phyloP scores from a whole-genome alignment of 192 early-diverging fungal genomes.

The Mortierella alpina region DNA sequence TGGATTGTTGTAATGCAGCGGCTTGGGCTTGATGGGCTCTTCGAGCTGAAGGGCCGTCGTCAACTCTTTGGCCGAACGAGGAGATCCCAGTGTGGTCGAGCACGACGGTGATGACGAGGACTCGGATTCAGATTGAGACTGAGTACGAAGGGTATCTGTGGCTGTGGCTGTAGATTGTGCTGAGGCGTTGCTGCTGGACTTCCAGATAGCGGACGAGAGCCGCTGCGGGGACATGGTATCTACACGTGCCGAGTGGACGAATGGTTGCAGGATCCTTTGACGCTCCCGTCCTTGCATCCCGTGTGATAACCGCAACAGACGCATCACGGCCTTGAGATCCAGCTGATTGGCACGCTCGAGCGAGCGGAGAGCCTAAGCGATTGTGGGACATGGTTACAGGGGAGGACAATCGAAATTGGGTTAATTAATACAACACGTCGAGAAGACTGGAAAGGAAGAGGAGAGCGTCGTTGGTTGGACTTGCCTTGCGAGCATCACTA shows the following conservation, averaged over 20 bases:
- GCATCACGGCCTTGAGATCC: conserved; percentile 33
- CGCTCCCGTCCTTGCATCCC: conserved; percentile 36
- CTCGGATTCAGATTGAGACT: too few relatives aligned
- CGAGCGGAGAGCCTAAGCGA: conserved; percentile 30
- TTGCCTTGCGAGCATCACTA: conserved; percentile 42
- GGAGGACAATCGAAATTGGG: background rate
- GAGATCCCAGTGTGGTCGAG: too few relatives aligned
- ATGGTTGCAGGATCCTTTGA: conserved; percentile 32
- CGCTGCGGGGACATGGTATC: conserved; percentile 16
- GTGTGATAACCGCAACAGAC: conserved; percentile 23
- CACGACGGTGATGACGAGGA: background rate
- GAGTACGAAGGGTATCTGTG: background rate
- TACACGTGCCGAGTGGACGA: conserved; percentile 19
- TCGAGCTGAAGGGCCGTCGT: background rate
- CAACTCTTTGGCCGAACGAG: background rate
- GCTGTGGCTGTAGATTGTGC: background rate
- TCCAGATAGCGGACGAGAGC: conserved; percentile 19
- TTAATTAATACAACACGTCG: background rate
- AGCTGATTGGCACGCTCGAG: conserved; percentile 49
- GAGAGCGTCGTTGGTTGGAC: background rate
- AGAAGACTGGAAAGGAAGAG: background rate
- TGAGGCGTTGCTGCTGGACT: background rate
- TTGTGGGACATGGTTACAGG: background rate
- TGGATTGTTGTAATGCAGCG: conserved; percentile 18
- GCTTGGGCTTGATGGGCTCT: conserved; percentile 3